Evolutionary conservation across 2,329 filamentous ascomycete genomes (phyloP), one percentile per base, ranked within the genome.

Genomic region (Trichophyton benhamiae): DNA sequence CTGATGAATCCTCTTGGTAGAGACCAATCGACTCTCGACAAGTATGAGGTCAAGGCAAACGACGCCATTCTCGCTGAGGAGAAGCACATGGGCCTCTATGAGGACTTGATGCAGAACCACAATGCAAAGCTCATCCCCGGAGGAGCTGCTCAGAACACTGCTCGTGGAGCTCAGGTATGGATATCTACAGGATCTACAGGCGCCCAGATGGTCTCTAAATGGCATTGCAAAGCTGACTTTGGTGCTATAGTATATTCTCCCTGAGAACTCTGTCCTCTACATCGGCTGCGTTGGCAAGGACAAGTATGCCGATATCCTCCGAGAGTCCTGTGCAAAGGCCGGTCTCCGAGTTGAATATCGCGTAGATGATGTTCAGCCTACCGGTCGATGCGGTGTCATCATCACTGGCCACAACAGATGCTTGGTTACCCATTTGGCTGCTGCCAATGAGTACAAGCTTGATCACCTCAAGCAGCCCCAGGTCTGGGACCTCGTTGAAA

Each of bases 401-500:
- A 96, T 99, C 77, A 99, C 92, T 42, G 94, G 91, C 72, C 89
- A 96, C 82, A 87, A 97, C 85, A 87, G 94, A 71, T 91, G 86
- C 74, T 87, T 99, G 81, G 89, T 87, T 81, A 99, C 94, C 65
- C 91, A 97, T 72, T 87, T 99, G 62, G 94, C 87, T 65, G 94
- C 94, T 65, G 94, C 94, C 68, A 99, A 99, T 81, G 88, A 91
- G 80, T 99, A 99, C 80, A 92, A 92, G 77, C 75, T 96, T 59
- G 90, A 94, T 66, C 94, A 99, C 76, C 79, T 99, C 75, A 90
- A 95, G 84, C 84, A 85, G 74, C 87, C 89, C 60, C 85, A 92
- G 77, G 87, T 97, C 77, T 99, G 94, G 94, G 82, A 84, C 67
- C 82, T 96, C 59, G 94, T 94, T 63, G 85, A 97, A 83, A 85